Base-by-base conservation (phyloP, 2,329 filamentous ascomycete genomes). In the Penicillium sp. region DNA sequence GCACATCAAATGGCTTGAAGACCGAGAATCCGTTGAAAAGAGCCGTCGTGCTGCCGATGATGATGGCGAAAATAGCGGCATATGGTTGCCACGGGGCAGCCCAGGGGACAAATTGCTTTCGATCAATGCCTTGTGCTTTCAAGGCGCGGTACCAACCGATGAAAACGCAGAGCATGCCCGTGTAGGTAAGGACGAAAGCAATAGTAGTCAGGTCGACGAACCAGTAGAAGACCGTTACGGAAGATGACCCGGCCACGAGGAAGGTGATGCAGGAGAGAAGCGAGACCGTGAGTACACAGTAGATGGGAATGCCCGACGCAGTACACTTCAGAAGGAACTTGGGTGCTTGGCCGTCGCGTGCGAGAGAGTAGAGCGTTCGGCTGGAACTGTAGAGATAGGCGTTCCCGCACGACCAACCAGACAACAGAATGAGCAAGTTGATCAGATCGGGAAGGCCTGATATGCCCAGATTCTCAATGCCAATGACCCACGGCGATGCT, bases 341-440 rank as follows among this genome's bases (percentile, higher is more conserved):
- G 0, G 80, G 80, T 1, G 79, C 79, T 60, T 81, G 78, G 2
- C 72, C 69, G 60, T 80, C 78, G 43, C 78, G 66, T 0, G 70
- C 70, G 1, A 74, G 68, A 2, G 69, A 70, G 58, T 79, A 81
- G 28, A 82, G 74, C 43, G 76, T 77, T 48, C 79, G 75, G 6
- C 77, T 79, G 9, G 75, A 75, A 24, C 72, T 74, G 67, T 79
- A 81, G 30, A 90, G 72, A 61, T 81, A 83, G 59, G 86, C 84
- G 60, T 89, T 90, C 0, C 82, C 84, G 1, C 85, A 81, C 0
- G 85, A 88, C 74, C 82, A 86, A 0, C 85, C 87, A 0, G 85
- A 87, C 0, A 86, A 85, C 56, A 91, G 79, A 58, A 92, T 85
- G 20, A 90, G 76, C 31, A 85, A 83, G 67, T 91, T 92, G 71